Base-by-base conservation (phyloP, 2,329 filamentous ascomycete genomes). In the Colletotrichum zoysiae region DNA sequence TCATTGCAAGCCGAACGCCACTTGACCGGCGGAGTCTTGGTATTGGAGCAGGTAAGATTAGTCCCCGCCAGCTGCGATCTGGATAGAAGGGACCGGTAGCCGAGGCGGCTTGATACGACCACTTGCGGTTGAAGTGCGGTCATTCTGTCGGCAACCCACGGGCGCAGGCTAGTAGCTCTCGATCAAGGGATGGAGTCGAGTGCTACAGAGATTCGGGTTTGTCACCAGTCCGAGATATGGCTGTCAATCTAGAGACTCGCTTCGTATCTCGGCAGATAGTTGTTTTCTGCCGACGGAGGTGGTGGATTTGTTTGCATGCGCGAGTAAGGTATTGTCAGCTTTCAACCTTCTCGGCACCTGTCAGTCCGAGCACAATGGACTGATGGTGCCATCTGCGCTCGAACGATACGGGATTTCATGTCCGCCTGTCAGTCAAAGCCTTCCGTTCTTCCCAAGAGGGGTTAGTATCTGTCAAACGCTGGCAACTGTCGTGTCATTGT, bases 31-130 rank as follows among this genome's bases (percentile, higher is more conserved):
- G 40, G 23, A 9, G 30, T 40, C 53, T 65, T 26, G 51, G 16
- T 58, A 58, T 65, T 58, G 63, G 44, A n/a, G 8, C 42, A 38
- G 50, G 63, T 48, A 48, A 65, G 20, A 65, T 65, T 65, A 26
- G 26, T n/a, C 20, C 38, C 30, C 20, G 26, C 42, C 62, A 57
- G 44, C 42, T 26, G 18, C n/a, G n/a, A 16, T 33, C 12, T 12
- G n/a, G 16, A 48, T 26, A n/a, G n/a, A 20, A 61, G 30, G 44
- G 23, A 8, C 50, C 9, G 14, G 2, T 42, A 48, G n/a, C 5
- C 2, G 38, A 50, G 4, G 30, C 33, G 48, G 18, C 8, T 30
- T 30, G 30, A 35, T 18, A 12, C 9, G 14, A 38, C 46, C 20
- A 7, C 30, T 50, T 16, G 26, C 18, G 14, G 12, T 33, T 6